A percentile compares a stretch with the other conserved stretches of the same genome.
Conservation (phyloP, 768 basidiomycete genomes). For the Boletus speciosus region DNA sequence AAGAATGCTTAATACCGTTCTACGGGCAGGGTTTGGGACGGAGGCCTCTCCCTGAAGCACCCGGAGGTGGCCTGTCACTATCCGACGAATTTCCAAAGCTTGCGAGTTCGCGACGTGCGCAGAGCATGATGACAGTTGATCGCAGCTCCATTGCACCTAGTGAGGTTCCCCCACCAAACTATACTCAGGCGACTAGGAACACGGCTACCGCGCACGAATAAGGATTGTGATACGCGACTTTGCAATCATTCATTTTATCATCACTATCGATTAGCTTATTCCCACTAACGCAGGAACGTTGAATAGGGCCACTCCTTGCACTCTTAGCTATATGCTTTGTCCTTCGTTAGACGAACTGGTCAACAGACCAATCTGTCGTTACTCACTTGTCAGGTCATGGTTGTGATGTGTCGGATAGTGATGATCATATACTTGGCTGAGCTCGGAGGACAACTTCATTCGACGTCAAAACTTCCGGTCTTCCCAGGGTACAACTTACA, state of each 20-base stretch:
- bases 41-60: conserved; percentile 24
- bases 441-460: not conserved
- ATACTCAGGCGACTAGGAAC: conserved; percentile 17
- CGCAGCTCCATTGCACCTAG: conserved; percentile 11
- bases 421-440: too few relatives aligned
- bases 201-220: not conserved
- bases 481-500: not conserved
- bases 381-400: not conserved
- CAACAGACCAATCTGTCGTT: not conserved
- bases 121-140: conserved; percentile 1
- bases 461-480: not conserved
- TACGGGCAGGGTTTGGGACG: conserved; percentile 6
- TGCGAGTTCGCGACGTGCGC: not conserved
- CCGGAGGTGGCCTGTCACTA: conserved; percentile 15
- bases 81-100: conserved; percentile 16
- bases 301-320: not conserved
- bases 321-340: not conserved
- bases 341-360: not conserved
- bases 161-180: conserved; percentile 25
- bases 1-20: not conserved
- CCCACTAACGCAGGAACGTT: not conserved
- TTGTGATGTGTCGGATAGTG: not conserved
- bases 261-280: not conserved
- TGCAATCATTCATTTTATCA: not conserved
- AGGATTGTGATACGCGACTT: not conserved